Evolutionary conservation across 148 eudicot species (phyloP).

Genomic region (Vaccinium myrtillus): DNA sequence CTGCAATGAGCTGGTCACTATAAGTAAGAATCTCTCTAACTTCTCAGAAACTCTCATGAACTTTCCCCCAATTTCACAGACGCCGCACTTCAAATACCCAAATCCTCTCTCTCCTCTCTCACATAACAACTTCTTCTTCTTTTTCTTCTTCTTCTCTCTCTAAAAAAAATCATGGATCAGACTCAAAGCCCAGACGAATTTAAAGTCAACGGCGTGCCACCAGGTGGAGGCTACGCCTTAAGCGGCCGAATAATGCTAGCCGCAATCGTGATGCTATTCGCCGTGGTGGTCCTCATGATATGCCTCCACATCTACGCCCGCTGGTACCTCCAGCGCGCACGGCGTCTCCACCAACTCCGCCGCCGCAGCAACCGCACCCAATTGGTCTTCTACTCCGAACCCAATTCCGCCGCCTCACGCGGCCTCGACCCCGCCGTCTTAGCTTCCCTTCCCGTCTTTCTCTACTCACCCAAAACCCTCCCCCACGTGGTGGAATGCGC

Average conservation of each 20-base stretch:
- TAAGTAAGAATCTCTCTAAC: background rate
- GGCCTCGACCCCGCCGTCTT: conserved; percentile 63
- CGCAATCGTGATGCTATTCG: conserved; percentile 64
- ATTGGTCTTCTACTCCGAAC: conserved; percentile 51
- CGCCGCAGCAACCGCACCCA: conserved; percentile 51
- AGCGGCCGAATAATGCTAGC: conserved; percentile 82
- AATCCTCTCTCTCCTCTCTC: background rate
- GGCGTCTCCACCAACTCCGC: conserved; percentile 42
- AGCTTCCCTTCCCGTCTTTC: conserved; percentile 55
- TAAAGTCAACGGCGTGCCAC: background rate
- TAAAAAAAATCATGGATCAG: background rate
- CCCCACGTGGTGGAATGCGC: conserved; percentile 54
- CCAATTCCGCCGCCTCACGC: conserved; percentile 21
- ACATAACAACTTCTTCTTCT: too few relatives aligned
- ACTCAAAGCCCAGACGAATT: background rate
- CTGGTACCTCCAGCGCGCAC: conserved; percentile 64
- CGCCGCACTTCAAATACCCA: background rate
- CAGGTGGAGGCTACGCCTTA: conserved; percentile 41
- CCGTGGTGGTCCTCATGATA: conserved; percentile 60
- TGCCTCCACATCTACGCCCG: conserved; percentile 75
- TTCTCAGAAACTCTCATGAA: conserved; percentile 28
- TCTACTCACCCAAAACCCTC: conserved; percentile 7
- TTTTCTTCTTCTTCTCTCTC: background rate
- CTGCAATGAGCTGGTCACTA: background rate
- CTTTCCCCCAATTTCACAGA: background rate